These are phyloP conservation scores for Emericellopsis cladophorae DNA, from an alignment of 2,329 filamentous ascomycete species.

Conservation along the genomic window DNA sequence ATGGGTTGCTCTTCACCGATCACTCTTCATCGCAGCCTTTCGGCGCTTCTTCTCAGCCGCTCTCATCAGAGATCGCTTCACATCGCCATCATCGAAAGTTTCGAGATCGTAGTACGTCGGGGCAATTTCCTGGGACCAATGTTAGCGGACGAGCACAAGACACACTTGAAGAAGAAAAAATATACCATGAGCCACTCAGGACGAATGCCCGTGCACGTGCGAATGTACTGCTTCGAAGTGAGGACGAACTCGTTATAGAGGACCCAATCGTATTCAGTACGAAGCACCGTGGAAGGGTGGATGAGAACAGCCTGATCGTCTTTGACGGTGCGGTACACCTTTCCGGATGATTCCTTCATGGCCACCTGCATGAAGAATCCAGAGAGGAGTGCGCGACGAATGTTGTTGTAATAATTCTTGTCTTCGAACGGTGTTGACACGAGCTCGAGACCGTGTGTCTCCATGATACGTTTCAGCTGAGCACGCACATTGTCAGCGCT, in stretches of 20 bases:
- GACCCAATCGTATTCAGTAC: constrained; percentile 88
- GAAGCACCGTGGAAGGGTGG: constrained; percentile 84
- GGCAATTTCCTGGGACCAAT: constrained; percentile 61
- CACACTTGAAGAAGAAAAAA: constrained; percentile 1
- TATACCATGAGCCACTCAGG: constrained; percentile 88
- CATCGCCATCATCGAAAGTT: constrained; percentile 74
- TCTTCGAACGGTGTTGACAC: constrained; percentile 83
- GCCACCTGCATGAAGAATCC: constrained; percentile 99
- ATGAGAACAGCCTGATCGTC: constrained; percentile 89
- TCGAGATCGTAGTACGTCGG: constrained; percentile 83
- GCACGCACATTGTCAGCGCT: constrained; percentile 89
- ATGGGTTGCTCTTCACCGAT: constrained; percentile 15
- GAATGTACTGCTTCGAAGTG: constrained; percentile 95
- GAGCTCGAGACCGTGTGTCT: constrained; percentile 75
- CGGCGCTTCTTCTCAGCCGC: constrained; percentile 48
- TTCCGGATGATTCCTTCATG: constrained; percentile 78
- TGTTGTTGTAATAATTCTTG: constrained; percentile 97
- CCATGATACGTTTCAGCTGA: constrained; percentile 94
- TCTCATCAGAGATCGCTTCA: constrained; percentile 54
- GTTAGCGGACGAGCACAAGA: neutral
- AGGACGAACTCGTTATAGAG: constrained; percentile 98
- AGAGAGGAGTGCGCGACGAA: constrained; percentile 77
- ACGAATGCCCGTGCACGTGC: constrained; percentile 81
- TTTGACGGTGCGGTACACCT: constrained; percentile 91
- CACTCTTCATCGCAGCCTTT: constrained; percentile 42